A percentile compares a stretch with the other conserved stretches of the same genome.
Conservation (phyloP, 169 alveolate genomes). For the Eimeria necatrix region DNA sequence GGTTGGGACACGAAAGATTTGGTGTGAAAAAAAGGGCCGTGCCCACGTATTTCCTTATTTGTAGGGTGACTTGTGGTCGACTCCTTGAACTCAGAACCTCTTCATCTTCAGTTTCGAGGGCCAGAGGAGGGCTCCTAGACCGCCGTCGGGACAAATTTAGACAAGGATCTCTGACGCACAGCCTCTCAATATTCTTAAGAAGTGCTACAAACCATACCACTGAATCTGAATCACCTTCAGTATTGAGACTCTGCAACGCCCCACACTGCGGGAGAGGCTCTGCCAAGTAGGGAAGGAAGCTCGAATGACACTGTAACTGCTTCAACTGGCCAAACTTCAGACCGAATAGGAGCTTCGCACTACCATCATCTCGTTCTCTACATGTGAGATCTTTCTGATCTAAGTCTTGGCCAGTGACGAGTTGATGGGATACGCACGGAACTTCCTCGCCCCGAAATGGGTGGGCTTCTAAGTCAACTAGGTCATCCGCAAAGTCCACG, state of each 20-base stretch:
- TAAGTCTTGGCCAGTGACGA: not conserved
- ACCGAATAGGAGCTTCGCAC: slow-evolving; percentile 59
- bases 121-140: slow-evolving; percentile 11
- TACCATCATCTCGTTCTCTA: not conserved
- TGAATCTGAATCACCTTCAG: slow-evolving; percentile 59
- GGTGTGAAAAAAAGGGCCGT: slow-evolving; percentile 61
- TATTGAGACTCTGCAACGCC: slow-evolving; percentile 27
- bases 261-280: slow-evolving; percentile 75
- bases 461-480: not conserved
- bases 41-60: slow-evolving; percentile 51
- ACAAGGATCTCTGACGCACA: slow-evolving; percentile 59
- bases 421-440: not conserved
- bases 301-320: slow-evolving; percentile 68
- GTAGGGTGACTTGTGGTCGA: slow-evolving; percentile 41
- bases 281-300: slow-evolving; percentile 71
- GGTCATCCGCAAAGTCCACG: not conserved
- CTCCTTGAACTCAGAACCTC: not conserved
- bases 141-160: slow-evolving; percentile 60
- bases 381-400: not conserved
- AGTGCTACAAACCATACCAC: slow-evolving; percentile 63
- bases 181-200: slow-evolving; percentile 39
- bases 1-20: slow-evolving; percentile 38
- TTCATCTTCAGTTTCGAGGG: slow-evolving; percentile 40
- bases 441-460: not conserved
- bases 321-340: slow-evolving; percentile 66